Conservation (phyloP, 176 grass and related monocot species). For the Guadua angustifolia region DNA sequence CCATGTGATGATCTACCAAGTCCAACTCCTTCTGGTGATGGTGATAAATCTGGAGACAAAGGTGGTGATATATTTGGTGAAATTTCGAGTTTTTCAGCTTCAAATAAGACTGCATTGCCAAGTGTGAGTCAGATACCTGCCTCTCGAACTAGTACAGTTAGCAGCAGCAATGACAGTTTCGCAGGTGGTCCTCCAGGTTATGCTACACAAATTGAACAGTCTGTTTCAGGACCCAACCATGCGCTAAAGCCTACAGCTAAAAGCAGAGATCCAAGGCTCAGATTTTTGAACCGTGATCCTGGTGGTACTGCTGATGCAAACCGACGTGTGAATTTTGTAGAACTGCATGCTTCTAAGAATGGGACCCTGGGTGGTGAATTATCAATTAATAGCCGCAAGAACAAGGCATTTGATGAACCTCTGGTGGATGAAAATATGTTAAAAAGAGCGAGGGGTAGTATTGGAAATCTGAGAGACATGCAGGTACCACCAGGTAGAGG, state of each 20-base stretch:
- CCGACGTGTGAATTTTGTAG: constrained; percentile 26
- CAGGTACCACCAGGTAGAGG: constrained; percentile 50
- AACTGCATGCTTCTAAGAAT: constrained; percentile 48
- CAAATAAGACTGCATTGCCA: constrained; percentile 38
- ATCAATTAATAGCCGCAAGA: constrained; percentile 51
- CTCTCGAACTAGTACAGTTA: constrained; percentile 41
- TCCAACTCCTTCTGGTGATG: constrained; percentile 84
- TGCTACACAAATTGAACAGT: constrained; percentile 50
- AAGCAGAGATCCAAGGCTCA: constrained; percentile 89
- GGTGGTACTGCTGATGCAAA: constrained; percentile 46
- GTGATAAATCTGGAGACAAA: constrained; percentile 62
- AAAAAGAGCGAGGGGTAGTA: constrained; percentile 62
- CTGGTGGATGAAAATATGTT: constrained; percentile 46
- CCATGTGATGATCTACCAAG: constrained; percentile 78
- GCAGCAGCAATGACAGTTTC: constrained; percentile 36
- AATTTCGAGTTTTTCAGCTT: constrained; percentile 64
- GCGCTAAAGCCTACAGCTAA: constrained; percentile 55
- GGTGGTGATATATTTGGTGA: constrained; percentile 58
- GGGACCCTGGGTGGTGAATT: constrained; percentile 30
- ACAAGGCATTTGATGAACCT: constrained; percentile 61
- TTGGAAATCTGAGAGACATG: constrained; percentile 45
- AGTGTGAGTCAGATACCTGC: constrained; percentile 45
- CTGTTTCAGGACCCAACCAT: constrained; percentile 44
- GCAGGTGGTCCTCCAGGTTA: constrained; percentile 42
- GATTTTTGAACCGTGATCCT: constrained; percentile 65